A percentile compares a stretch with the other conserved stretches of the same genome.
These are phyloP conservation scores for Backusella luteola DNA, from an alignment of 192 early-diverging fungal species.

Conservation along the genomic window DNA sequence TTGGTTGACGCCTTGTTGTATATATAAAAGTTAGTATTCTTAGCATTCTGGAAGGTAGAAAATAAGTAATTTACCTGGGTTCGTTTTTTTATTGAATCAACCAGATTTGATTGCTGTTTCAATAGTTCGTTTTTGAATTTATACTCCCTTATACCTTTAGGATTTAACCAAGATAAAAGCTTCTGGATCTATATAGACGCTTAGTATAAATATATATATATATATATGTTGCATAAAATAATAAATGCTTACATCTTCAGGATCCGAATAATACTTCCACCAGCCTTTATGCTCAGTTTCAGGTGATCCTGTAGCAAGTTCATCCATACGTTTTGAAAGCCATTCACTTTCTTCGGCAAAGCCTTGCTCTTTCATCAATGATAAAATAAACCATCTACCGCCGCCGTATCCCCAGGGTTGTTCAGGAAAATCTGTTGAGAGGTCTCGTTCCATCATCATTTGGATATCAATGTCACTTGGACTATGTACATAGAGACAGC, in stretches of 20 bases:
- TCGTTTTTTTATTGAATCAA: conserved; percentile 52
- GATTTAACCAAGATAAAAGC: conserved; percentile 71
- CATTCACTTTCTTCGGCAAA: conserved; percentile 31
- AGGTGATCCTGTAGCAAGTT: background rate
- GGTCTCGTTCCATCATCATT: conserved; percentile 40
- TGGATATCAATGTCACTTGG: conserved; percentile 52
- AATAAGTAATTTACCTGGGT: conserved; percentile 33
- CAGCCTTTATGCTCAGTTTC: conserved; percentile 7
- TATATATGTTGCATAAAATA: background rate
- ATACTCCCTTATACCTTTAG: conserved; percentile 70
- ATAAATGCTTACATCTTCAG: conserved; percentile 16
- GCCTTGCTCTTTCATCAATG: conserved; percentile 24
- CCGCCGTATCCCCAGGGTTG: conserved; percentile 26
- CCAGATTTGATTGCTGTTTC: conserved; percentile 40
- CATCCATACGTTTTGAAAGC: conserved; percentile 28
- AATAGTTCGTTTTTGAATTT: conserved; percentile 58
- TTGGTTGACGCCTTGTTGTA: background rate
- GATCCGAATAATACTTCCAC: conserved; percentile 23
- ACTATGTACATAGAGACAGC: conserved; percentile 58
- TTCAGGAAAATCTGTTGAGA: background rate
- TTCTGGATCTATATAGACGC: conserved; percentile 53
- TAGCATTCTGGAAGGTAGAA: background rate
- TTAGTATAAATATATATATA: background rate
- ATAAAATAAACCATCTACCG: conserved; percentile 19
- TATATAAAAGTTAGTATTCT: background rate